Evolutionary conservation across 176 grass and related monocot genomes (phyloP).

Genomic region (Carex pumila): DNA sequence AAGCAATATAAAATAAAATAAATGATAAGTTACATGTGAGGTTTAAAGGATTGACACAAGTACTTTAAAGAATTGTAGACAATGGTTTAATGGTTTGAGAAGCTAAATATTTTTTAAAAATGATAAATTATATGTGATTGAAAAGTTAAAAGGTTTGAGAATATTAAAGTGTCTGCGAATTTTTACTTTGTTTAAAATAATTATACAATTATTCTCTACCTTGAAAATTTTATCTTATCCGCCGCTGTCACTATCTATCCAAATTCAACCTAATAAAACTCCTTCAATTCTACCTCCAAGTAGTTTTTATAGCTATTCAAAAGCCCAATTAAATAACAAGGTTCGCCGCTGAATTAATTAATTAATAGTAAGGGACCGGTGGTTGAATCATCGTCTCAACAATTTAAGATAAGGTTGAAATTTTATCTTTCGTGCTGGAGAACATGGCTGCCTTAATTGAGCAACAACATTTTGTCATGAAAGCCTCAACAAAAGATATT

Average conservation of each 20-base stretch:
- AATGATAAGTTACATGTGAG: too few species aligned
- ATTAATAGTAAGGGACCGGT: not conserved
- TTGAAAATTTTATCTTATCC: too few species aligned
- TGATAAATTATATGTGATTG: too few species aligned
- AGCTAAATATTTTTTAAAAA: too few species aligned
- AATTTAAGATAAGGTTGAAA: not conserved
- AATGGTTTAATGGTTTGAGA: too few species aligned
- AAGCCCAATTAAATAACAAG: not conserved
- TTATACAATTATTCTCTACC: too few species aligned
- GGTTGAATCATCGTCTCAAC: not conserved
- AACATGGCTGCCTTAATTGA: conserved; percentile 7
- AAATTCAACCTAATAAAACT: not conserved
- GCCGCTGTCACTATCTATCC: not conserved
- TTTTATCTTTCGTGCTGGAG: not conserved
- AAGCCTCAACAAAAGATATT: not conserved
- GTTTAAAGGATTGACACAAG: too few species aligned
- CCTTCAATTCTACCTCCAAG: not conserved
- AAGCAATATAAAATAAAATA: too few species aligned
- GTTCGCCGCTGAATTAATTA: not conserved
- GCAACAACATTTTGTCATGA: not conserved
- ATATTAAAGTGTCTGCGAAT: too few species aligned
- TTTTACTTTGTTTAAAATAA: too few species aligned
- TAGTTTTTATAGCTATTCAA: not conserved
- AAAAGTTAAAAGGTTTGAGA: too few species aligned
- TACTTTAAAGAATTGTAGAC: too few species aligned